Evolutionary conservation across 2,329 filamentous ascomycete species (phyloP).

Genomic region (Diaporthe helianthi): DNA sequence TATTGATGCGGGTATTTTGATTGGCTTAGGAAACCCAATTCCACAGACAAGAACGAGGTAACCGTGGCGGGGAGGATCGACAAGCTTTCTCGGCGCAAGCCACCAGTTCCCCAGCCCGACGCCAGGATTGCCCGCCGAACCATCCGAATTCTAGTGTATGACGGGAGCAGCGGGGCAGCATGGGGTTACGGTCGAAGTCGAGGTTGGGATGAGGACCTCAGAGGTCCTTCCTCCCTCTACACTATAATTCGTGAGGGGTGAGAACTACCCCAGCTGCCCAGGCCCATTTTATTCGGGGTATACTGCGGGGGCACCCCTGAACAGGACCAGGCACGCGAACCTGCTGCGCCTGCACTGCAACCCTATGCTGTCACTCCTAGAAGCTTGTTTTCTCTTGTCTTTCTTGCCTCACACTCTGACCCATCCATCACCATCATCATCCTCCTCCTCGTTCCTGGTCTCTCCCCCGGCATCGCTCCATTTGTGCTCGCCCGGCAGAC

Average conservation of each 20-base stretch:
- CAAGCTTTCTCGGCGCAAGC: conserved; percentile 8
- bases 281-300: too few species aligned
- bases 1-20: neutral
- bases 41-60: neutral
- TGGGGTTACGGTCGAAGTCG: neutral
- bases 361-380: neutral
- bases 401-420: neutral
- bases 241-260: too few species aligned
- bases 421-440: neutral
- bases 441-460: conserved; percentile 33
- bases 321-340: conserved; percentile 7
- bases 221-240: too few species aligned
- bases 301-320: neutral
- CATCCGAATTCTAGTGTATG: neutral
- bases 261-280: too few species aligned
- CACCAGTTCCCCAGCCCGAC: neutral
- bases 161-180: neutral
- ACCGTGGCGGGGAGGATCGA: conserved; percentile 1
- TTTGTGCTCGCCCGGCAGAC: conserved; percentile 32
- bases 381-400: conserved; percentile 7
- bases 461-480: conserved; percentile 29
- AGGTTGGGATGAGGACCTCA: conserved; percentile 6
- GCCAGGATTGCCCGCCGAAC: neutral
- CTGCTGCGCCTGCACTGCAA: conserved; percentile 1
- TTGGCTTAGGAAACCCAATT: neutral